Evolutionary conservation across 2,329 filamentous ascomycete genomes (phyloP).

Genomic region (Trematosphaeria pertusa): DNA sequence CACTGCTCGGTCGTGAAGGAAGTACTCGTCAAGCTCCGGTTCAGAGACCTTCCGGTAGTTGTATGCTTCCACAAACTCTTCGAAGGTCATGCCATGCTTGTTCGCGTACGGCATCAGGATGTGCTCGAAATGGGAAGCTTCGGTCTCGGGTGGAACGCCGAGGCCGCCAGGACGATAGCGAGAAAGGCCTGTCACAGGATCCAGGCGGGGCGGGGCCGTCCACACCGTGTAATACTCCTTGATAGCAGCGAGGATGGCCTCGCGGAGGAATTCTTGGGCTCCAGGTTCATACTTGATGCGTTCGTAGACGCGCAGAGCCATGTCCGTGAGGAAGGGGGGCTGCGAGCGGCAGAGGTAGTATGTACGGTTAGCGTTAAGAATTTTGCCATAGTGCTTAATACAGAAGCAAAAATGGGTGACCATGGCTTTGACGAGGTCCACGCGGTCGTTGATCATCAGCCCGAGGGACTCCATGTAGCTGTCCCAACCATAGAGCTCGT

Average conservation of each 20-base stretch:
- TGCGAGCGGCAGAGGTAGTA: constrained; percentile 96
- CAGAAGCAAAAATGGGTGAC: constrained; percentile 97
- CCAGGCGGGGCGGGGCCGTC: constrained; percentile 75
- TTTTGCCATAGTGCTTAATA: constrained; percentile 98
- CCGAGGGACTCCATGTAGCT: constrained; percentile 98
- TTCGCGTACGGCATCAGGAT: constrained; percentile 80
- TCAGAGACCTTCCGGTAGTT: constrained; percentile 78
- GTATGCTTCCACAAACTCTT: constrained; percentile 88
- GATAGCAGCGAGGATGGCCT: constrained; percentile 86
- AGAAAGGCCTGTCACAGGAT: constrained; percentile 79
- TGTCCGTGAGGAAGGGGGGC: constrained; percentile 95
- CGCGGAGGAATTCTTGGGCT: constrained; percentile 79
- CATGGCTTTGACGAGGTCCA: constrained; percentile 91
- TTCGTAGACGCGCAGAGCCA: constrained; percentile 93
- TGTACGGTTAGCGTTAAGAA: constrained; percentile 93
- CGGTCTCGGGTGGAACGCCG: constrained; percentile 90
- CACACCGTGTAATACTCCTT: constrained; percentile 95
- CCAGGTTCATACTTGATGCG: constrained; percentile 87
- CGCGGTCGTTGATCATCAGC: constrained; percentile 81
- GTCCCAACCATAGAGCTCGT: constrained; percentile 98
- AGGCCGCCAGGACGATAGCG: constrained; percentile 83
- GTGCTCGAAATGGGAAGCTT: constrained; percentile 85
- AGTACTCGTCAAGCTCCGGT: constrained; percentile 92
- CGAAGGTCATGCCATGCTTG: constrained; percentile 82
- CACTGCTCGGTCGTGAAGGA: constrained; percentile 93